Evolutionary conservation across 306 rosid genomes (phyloP).

Genomic region (Albizia julibrissin): DNA sequence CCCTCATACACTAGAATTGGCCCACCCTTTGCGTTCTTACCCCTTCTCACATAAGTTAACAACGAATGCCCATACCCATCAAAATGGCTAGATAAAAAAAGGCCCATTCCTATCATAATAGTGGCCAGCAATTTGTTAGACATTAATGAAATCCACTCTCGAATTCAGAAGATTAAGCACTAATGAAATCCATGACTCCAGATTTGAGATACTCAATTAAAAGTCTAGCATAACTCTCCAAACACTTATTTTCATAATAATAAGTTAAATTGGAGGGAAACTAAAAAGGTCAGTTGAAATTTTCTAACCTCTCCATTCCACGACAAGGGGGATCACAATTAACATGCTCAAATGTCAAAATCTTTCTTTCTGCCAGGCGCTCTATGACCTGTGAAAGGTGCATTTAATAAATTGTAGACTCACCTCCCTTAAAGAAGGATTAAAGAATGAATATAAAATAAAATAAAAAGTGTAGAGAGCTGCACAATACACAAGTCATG

Average conservation of each 20-base stretch:
- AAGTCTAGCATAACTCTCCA: not conserved
- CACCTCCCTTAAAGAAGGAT: conserved; percentile 3
- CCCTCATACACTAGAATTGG: not conserved
- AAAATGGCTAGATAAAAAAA: too few species aligned
- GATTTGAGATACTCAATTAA: conserved; percentile 6
- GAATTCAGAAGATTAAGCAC: conserved; percentile 8
- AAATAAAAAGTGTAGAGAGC: not conserved
- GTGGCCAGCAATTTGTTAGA: not conserved
- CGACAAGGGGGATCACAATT: conserved; percentile 77
- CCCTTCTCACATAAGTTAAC: not conserved
- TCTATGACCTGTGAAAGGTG: conserved; percentile 72
- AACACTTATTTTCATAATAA: conserved; percentile 1
- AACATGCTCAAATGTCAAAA: conserved; percentile 78
- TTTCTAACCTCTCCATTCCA: conserved; percentile 95
- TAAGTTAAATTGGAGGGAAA: conserved; percentile 7
- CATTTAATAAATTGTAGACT: conserved; percentile 11
- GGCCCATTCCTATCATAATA: not conserved
- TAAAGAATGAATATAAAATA: conserved; percentile 6
- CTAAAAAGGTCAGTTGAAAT: conserved; percentile 8
- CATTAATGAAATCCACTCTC: conserved; percentile 18
- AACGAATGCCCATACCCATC: not conserved
- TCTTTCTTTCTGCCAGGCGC: conserved; percentile 71
- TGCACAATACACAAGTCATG: not conserved
- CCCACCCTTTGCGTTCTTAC: not conserved
- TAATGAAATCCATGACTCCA: not conserved